Evolutionary conservation across 108 stramenopile species (phyloP).

Genomic region (Nitzschia sp.): DNA sequence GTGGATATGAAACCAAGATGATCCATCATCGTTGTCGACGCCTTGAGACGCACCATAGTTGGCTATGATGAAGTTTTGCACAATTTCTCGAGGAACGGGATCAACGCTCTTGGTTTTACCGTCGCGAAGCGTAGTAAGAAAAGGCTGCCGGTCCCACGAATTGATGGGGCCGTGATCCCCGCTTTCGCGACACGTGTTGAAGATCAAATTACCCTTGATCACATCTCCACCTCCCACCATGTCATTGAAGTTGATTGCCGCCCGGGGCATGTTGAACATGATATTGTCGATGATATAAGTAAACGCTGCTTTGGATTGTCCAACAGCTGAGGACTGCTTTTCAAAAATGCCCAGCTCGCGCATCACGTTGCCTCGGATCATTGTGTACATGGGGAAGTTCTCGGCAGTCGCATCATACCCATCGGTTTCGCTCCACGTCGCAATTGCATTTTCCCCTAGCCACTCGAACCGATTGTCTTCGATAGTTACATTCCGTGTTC

Average conservation of each 20-base stretch:
- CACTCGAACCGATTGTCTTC: conserved; percentile 47
- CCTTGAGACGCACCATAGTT: conserved; percentile 62
- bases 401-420: conserved; percentile 46
- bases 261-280: conserved; percentile 66
- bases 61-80: conserved; percentile 49
- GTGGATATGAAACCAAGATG: conserved; percentile 45
- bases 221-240: conserved; percentile 60
- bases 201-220: conserved; percentile 49
- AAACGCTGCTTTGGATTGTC: conserved; percentile 50
- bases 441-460: conserved; percentile 66
- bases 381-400: conserved; percentile 39
- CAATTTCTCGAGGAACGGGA: conserved; percentile 33
- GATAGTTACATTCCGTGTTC: conserved; percentile 42
- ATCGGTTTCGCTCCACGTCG: conserved; percentile 61
- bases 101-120: conserved; percentile 28
- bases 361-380: conserved; percentile 50
- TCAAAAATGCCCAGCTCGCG: conserved; percentile 62
- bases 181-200: conserved; percentile 62
- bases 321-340: conserved; percentile 58
- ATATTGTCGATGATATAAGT: conserved; percentile 52
- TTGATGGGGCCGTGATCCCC: conserved; percentile 67
- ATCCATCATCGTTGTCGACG: conserved; percentile 73
- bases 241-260: conserved; percentile 66
- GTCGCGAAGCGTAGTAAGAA: conserved; percentile 33
- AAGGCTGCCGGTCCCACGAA: conserved; percentile 65